These are phyloP conservation scores for Nosema muscidifuracis DNA, from an alignment of 371 early-diverging fungal genomes.

Conservation along the genomic window DNA sequence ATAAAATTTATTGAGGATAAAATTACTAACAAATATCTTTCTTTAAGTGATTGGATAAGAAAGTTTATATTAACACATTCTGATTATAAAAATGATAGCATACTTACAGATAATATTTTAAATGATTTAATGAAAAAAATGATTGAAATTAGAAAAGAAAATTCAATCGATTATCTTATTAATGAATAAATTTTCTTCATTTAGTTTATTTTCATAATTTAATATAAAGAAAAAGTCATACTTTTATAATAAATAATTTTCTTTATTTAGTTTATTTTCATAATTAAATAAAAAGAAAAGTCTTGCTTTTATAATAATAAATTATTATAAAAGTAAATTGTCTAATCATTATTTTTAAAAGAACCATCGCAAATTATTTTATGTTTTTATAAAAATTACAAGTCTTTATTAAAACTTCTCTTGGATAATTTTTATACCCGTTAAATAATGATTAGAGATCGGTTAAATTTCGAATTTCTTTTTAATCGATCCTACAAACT, in stretches of 20 bases:
- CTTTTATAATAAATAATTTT: too few relatives aligned
- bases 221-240: too few relatives aligned
- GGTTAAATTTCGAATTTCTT: background rate
- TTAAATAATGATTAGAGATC: background rate
- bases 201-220: too few relatives aligned
- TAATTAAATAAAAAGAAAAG: too few relatives aligned
- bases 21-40: slow-evolving; percentile 39
- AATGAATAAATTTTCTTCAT: background rate
- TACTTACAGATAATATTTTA: slow-evolving; percentile 71
- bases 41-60: slow-evolving; percentile 72
- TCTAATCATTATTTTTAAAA: too few relatives aligned
- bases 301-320: too few relatives aligned
- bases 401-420: too few relatives aligned
- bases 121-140: slow-evolving; percentile 69
- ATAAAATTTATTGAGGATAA: slow-evolving; percentile 70
- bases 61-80: slow-evolving; percentile 77
- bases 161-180: slow-evolving; percentile 36
- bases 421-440: background rate
- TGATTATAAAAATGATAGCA: slow-evolving; percentile 79
- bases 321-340: too few relatives aligned
- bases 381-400: too few relatives aligned
- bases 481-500: background rate
- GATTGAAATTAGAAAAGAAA: slow-evolving; percentile 27
- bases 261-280: too few relatives aligned
- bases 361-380: too few relatives aligned